Base-by-base conservation (phyloP, 352 stramenopile species). In the Phytophthora idaei region DNA sequence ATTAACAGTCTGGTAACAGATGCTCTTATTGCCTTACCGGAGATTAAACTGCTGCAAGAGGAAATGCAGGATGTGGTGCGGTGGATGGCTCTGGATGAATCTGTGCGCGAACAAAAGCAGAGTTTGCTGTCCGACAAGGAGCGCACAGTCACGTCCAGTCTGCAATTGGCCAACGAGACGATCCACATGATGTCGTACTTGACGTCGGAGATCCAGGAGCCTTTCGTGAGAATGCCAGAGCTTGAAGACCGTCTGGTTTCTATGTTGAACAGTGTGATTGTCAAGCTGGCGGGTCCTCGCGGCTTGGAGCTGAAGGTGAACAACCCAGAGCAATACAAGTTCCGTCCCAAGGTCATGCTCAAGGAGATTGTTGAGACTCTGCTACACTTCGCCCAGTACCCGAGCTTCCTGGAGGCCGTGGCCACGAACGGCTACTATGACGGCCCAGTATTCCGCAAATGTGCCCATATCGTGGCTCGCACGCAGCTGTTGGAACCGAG, bases 321-420 rank as follows among this genome's bases (percentile, higher is more conserved):
- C 39, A 98, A 99, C 78, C 97, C 97, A 4, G 97, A 99, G 55
- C 93, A 93, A 61, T 99, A 99, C 78, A 98, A 99, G 65, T 99
- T 99, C 76, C 90, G 97, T 27, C 97, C 97, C 3, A 98, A 98
- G 73, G 91, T 98, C 51, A 98, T 99, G 92, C 85, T 99, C 1
- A 86, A 91, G 31, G 96, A 99, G 69, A 92, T 99, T 42, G 97
- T 97, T 64, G 82, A 97, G 66, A 98, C 98, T 25, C 90, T 99
- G 67, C 76, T 96, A 48, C 92, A 98, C 51, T 99, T 99, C 79
- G 91, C 92, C 2, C 76, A 85, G 28, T 90, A 96, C 42, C 58
- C 85, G 37, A 92, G 89, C 36, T 99, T 99, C 80, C 87, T 96
- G 56, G 70, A 89, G 9, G 92, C 95, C 32, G 95, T 98, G 54